phyloP scores from a whole-genome alignment of 768 basidiomycete genomes.

The Coprinopsis marcescibilis region DNA sequence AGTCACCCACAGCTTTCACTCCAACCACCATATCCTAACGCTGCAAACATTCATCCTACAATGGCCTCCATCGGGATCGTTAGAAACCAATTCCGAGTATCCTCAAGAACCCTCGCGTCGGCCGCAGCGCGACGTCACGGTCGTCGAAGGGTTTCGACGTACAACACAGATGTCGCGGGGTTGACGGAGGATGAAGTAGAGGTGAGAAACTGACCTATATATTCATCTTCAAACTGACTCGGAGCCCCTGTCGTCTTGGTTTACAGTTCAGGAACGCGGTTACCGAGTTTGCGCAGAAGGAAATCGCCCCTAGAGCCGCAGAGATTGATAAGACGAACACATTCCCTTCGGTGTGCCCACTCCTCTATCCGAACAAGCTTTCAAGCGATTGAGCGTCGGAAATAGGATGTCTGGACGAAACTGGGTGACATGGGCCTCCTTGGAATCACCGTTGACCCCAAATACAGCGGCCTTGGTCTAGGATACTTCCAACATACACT shows the following conservation, averaged over 20 bases:
- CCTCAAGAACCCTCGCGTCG: not conserved
- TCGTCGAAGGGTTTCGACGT: constrained; percentile 46
- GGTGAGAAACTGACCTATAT: too few relatives aligned
- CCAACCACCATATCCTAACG: not conserved
- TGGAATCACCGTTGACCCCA: constrained; percentile 74
- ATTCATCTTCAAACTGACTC: too few relatives aligned
- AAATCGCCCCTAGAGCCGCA: constrained; percentile 80
- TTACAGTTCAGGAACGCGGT: constrained; percentile 77
- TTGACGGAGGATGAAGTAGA: constrained; percentile 77
- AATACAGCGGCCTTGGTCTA: constrained; percentile 77
- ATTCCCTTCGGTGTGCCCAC: constrained; percentile 65
- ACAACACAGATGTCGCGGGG: constrained; percentile 69
- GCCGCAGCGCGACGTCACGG: too few relatives aligned
- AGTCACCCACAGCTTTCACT: not conserved
- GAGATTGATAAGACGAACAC: constrained; percentile 83
- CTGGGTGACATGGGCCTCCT: constrained; percentile 90
- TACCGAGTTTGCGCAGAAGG: constrained; percentile 71
- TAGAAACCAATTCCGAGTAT: constrained; percentile 3
- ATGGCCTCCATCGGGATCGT: constrained; percentile 8
- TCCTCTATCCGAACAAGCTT: not conserved
- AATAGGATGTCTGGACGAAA: constrained; percentile 81
- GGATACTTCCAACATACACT: constrained; percentile 87
- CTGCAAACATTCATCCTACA: not conserved
- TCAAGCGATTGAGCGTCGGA: constrained; percentile 7
- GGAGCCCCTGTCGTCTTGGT: not conserved